phyloP scores from a whole-genome alignment of 805 yeast genomes.

The Teunomyces funiuensis region DNA sequence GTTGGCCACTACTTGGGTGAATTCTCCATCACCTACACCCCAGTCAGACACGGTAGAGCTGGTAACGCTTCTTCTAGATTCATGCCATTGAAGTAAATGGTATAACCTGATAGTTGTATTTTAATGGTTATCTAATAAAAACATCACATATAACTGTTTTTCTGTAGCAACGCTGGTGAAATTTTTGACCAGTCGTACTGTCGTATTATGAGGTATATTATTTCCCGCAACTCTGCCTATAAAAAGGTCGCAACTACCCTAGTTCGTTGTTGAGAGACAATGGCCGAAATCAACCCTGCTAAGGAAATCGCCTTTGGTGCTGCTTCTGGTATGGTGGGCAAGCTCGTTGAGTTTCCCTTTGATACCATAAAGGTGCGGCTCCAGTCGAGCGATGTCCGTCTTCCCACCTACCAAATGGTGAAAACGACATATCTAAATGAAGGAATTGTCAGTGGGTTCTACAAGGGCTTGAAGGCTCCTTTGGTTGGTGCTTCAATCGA shows the following conservation, averaged over 20 bases:
- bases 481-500: slow-evolving; percentile 88
- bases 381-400: slow-evolving; percentile 52
- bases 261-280: background rate
- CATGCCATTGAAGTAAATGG: slow-evolving; percentile 59
- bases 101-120: slow-evolving; percentile 10
- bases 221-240: background rate
- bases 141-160: slow-evolving; percentile 6
- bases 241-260: background rate
- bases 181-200: no score
- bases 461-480: slow-evolving; percentile 79
- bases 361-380: slow-evolving; percentile 90
- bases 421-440: slow-evolving; percentile 60
- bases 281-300: slow-evolving; percentile 14
- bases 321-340: slow-evolving; percentile 78
- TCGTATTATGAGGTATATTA: background rate
- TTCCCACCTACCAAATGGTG: slow-evolving; percentile 65
- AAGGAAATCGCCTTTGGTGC: slow-evolving; percentile 52
- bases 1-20: slow-evolving; percentile 99
- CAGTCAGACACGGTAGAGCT: slow-evolving; percentile 99
- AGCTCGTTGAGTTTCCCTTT: slow-evolving; percentile 85
- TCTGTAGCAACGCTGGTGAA: no score
- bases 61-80: slow-evolving; percentile 80
- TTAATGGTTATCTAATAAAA: slow-evolving; percentile 15
- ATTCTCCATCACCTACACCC: slow-evolving; percentile 99
- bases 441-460: slow-evolving; percentile 72